Evolutionary conservation across 495 filamentous ascomycete species (phyloP), one percentile per base, ranked within the genome.

Genomic region (Astrothelium macrocarpum): DNA sequence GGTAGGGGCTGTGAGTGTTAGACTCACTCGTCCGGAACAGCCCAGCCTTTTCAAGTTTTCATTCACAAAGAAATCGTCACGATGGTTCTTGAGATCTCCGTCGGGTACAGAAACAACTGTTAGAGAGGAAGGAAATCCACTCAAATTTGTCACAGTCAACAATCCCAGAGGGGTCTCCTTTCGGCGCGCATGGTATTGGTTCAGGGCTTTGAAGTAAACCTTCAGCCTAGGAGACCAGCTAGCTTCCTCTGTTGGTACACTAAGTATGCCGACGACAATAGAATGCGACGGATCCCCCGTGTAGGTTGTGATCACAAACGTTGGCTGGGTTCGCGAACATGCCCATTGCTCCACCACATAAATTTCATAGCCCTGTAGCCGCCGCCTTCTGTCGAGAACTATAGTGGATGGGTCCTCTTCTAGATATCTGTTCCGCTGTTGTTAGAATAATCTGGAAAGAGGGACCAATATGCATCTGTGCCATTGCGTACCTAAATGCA

Each of bases 301-400:
- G 73, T 94, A 97, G 4, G 93, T 96, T 25, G 88, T 87, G 65
- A 98, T 96, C 31, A 95, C 84, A 66, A 94, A 90, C 29, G 92
- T 96, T 7, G 93, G 94, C 68, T 96, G 88, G 32, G 84, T 80
- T 62, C 94, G 85, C 9, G 92, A 96, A 73, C 91, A 96, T 12
- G 90, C 90, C 95, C 94, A 98, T 83, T 98, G 94, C 74, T 97
- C 94, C 63, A 98, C 91, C 39, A 97, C 75, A 76, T 97, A 97
- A 59, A 93, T 77, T 71, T 97, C 92, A 72, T 97, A 97, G 64
- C 95, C 95, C 58, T 84, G 74, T 25, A 98, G 81, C 32, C 79
- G 76, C 58, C 77, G 75, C 56, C 84, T 82, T 32, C 88, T 87
- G 64, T 90, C 81, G 12, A 96, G 80, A 16, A 96, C 86, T 2